phyloP scores from a whole-genome alignment of 2,329 filamentous ascomycete genomes.

The Phialophora expanda region DNA sequence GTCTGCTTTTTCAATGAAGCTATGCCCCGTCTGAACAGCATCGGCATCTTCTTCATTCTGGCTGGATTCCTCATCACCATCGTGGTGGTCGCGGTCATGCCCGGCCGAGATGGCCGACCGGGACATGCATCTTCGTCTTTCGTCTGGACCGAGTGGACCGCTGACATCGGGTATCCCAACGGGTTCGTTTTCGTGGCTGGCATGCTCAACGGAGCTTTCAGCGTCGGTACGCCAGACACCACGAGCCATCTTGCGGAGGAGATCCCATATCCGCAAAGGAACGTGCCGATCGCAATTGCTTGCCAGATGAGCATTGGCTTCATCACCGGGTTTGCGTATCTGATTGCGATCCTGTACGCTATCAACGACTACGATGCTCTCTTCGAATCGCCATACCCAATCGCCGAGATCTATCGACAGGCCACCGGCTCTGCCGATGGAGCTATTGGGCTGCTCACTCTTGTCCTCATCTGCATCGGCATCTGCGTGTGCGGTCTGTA shows the following conservation, averaged over 20 bases:
- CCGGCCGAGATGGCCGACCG: constrained; percentile 26
- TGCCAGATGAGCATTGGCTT: constrained; percentile 58
- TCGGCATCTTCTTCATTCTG: constrained; percentile 58
- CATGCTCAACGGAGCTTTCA: constrained; percentile 72
- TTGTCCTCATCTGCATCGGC: constrained; percentile 61
- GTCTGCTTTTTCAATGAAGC: constrained; percentile 54
- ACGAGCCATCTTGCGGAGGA: constrained; percentile 69
- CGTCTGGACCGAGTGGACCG: constrained; percentile 64
- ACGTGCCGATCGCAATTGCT: constrained; percentile 58
- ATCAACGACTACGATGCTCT: constrained; percentile 54
- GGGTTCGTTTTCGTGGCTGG: constrained; percentile 66
- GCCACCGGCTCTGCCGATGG: constrained; percentile 60
- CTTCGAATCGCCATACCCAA: constrained; percentile 59
- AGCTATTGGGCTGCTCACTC: constrained; percentile 58
- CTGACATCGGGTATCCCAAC: constrained; percentile 50
- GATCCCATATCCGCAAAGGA: constrained; percentile 66
- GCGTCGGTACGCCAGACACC: constrained; percentile 69
- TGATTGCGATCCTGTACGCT: constrained; percentile 60
- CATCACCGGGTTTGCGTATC: constrained; percentile 55
- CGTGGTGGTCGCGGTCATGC: constrained; percentile 45
- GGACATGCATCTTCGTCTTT: constrained; percentile 56
- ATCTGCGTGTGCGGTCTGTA: constrained; percentile 54
- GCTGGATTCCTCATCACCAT: constrained; percentile 55
- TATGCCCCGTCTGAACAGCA: constrained; percentile 42
- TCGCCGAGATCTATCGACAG: constrained; percentile 69